Evolutionary conservation across 2,329 filamentous ascomycete species (phyloP), one percentile per base, ranked within the genome.

Genomic region (Pseudogymnoascus verrucosus): DNA sequence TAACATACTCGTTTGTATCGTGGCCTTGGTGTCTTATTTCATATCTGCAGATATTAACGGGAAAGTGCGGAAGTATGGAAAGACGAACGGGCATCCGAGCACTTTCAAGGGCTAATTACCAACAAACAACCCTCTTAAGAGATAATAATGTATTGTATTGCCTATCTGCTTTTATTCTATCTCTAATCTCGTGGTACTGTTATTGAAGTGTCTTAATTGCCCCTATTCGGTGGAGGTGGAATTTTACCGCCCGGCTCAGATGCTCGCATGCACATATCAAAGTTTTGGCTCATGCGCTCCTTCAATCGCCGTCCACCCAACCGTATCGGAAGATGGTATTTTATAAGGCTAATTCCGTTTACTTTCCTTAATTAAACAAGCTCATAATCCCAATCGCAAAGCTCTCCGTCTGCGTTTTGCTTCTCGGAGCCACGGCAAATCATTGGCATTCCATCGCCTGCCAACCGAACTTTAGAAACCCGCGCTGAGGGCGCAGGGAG

Each of bases 61-160:
- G 37, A 84, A 85, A 69, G 83, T 89, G 61, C 78, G 73, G 69
- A 80, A 77, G 23, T 87, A 81, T 70, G 80, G 75, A 51, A 84
- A 81, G 74, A 79, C 80, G 68, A 75, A 88, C 67, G 86, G 85
- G 0, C 83, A 87, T 68, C 84, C 84, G 3, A 78, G 76, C 64
- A 81, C 51, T 21, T 57, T 57, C 51, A 57, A 57, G 28, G 51
- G 28, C 51, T 57, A 34, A 34, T 34, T 34, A 12, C n/a, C 28
- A 57, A 34, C n/a, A 14, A 12, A 21, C 51, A 57, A 34, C 8
- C 26, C 26, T 34, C 28, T 34, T 34, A 12, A 19, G 28, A 57
- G 28, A 34, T 57, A 57, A 57, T 57, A 57, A 34, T 57, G 51
- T 57, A 57, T 57, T 57, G 51, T 57, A 57, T 57, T 34, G 14